Evolutionary conservation across 305 asterid genomes (phyloP).

Genomic region (Plantago lanceolata): DNA sequence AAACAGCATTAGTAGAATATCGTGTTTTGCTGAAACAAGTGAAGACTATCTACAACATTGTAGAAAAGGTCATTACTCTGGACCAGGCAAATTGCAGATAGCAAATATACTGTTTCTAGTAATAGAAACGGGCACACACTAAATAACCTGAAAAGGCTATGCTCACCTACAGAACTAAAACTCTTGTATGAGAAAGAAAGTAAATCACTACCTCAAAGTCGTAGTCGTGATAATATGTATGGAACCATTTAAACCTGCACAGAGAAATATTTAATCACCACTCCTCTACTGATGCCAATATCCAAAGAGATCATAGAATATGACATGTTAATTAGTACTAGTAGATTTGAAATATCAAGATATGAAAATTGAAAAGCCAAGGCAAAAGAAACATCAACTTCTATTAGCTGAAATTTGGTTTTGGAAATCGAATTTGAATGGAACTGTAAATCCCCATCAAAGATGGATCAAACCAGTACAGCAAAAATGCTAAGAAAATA

Average conservation of each 20-base stretch:
- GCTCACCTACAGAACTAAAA: not conserved
- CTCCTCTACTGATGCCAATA: not conserved
- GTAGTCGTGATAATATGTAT: slow-evolving; percentile 38
- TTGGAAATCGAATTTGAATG: not conserved
- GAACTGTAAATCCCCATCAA: slow-evolving; percentile 1
- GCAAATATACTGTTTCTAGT: not conserved
- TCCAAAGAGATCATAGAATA: not conserved
- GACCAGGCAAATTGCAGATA: not conserved
- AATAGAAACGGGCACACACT: not conserved
- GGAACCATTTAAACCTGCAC: slow-evolving; percentile 48
- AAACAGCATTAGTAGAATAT: slow-evolving; percentile 5
- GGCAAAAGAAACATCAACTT: too few relatives aligned
- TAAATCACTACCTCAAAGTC: slow-evolving; percentile 33
- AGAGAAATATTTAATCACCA: slow-evolving; percentile 3
- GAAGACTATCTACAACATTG: not conserved
- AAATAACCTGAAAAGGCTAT: not conserved
- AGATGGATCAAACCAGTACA: too few relatives aligned
- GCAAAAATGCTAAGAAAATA: not conserved
- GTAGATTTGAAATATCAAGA: not conserved
- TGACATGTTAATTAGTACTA: not conserved
- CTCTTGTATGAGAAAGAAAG: not conserved
- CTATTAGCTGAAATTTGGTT: not conserved
- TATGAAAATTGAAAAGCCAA: not conserved
- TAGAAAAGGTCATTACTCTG: not conserved
- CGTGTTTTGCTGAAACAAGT: slow-evolving; percentile 6